Base-by-base conservation (phyloP, 1,284 basidiomycete species). In the Pterulicium gracile region DNA sequence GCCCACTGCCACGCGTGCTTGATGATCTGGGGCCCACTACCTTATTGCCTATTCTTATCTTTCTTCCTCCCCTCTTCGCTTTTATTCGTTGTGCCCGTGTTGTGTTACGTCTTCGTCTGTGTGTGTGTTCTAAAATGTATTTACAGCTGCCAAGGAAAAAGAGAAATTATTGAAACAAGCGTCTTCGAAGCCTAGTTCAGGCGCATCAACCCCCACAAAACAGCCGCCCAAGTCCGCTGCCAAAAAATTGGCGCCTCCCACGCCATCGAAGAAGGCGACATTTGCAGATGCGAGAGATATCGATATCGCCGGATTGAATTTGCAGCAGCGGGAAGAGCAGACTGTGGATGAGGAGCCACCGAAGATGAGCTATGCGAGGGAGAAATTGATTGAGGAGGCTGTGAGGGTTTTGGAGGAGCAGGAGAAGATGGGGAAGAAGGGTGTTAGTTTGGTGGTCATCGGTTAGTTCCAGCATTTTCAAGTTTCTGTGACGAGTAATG, bases 381-480 rank as follows among this genome's bases (percentile, higher is more conserved):
- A 91, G 60, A 93, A 88, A 60, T 66, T 98, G 44, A 61, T 98
- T 13, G 87, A 88, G 51, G 88, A 96, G 64, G 89, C 84, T 1
- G 77, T 64, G 50, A 70, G 68, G 51, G 64, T 64, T 1, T 58
- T 83, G 24, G 73, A 78, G 43, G 36, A 7, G 70, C 70, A 51
- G 71, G 71, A 22, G 66, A 69, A 44, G 66, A 66, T 19, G 73
- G 36, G 69, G 19, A 90, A 83, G 63, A 82, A 79, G 56, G 76
- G 72, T 24, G 67, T 98, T 42, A 95, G 86, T 59, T 67, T 98
- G 52, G 88, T 98, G 15, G 92, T 98, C 34, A 86, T 98, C 45
- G 95, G 94, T 94, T 61, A 55, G 78, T 54, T n/a, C 35, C 34
- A 12, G 24, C 41, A n/a, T n/a, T n/a, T n/a, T n/a, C n/a, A n/a